These are phyloP conservation scores for Leishmania arabica DNA, from an alignment of 208 protist genomes.

Conservation along the genomic window DNA sequence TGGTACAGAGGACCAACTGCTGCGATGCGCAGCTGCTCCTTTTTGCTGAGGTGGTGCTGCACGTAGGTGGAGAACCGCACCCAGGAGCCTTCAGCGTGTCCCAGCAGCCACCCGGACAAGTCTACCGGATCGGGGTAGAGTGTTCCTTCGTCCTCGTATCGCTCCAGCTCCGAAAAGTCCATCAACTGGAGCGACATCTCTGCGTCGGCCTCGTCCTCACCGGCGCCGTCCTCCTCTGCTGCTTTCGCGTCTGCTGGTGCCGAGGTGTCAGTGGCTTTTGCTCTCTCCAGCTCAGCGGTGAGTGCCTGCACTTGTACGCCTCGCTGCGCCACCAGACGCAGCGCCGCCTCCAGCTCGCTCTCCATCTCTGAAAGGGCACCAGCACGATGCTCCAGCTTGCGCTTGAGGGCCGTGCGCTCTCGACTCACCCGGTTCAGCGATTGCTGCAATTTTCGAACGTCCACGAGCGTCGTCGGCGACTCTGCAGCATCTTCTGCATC, in stretches of 20 bases:
- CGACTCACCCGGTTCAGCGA: slow-evolving; percentile 26
- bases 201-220: background rate
- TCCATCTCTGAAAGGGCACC: slow-evolving; percentile 16
- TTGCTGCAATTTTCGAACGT: slow-evolving; percentile 26
- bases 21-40: slow-evolving; percentile 12
- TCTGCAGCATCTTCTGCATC: background rate
- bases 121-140: slow-evolving; percentile 20
- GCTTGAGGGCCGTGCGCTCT: slow-evolving; percentile 19
- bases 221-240: background rate
- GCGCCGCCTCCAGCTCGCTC: background rate
- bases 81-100: background rate
- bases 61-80: slow-evolving; percentile 20
- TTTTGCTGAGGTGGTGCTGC: slow-evolving; percentile 11
- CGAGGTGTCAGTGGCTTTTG: background rate
- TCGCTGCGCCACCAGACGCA: slow-evolving; percentile 18
- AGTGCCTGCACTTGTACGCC: slow-evolving; percentile 15
- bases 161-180: slow-evolving; percentile 19
- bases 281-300: background rate
- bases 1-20: slow-evolving; percentile 28
- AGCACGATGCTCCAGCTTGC: slow-evolving; percentile 23
- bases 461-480: background rate
- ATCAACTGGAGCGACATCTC: slow-evolving; percentile 11
- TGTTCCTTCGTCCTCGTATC: slow-evolving; percentile 9
- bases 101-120: slow-evolving; percentile 15
- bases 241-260: background rate